Conservation (phyloP, 2,329 filamentous ascomycete species). For the Claviceps quebecensis region DNA sequence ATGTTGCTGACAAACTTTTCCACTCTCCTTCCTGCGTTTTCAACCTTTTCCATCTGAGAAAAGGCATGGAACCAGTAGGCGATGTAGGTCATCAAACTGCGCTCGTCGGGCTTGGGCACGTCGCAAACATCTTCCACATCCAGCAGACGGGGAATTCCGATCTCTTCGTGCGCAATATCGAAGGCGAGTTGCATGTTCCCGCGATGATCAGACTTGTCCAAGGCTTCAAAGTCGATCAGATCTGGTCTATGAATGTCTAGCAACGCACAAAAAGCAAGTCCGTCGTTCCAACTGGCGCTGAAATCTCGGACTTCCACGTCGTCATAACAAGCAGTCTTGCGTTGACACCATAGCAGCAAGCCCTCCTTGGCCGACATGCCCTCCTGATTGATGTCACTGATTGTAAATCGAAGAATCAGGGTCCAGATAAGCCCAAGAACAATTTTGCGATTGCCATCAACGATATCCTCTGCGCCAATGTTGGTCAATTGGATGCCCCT, state of each 20-base stretch:
- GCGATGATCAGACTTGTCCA: conserved; percentile 87
- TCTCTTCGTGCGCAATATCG: conserved; percentile 89
- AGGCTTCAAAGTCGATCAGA: conserved; percentile 86
- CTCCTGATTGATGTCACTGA: conserved; percentile 96
- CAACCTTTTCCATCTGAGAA: conserved; percentile 95
- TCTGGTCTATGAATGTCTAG: conserved; percentile 95
- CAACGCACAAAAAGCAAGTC: conserved; percentile 87
- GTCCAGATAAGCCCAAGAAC: conserved; percentile 97
- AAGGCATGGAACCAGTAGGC: conserved; percentile 99
- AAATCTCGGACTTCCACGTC: conserved; percentile 94
- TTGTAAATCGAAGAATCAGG: conserved; percentile 92
- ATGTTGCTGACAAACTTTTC: conserved; percentile 99
- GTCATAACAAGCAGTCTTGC: conserved; percentile 97
- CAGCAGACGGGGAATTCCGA: conserved; percentile 87
- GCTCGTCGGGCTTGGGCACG: conserved; percentile 88
- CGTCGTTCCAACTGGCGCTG: conserved; percentile 92
- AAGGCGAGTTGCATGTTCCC: conserved; percentile 98
- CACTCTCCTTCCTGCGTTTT: conserved; percentile 88
- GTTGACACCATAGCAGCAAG: conserved; percentile 88
- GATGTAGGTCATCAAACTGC: conserved; percentile 97
- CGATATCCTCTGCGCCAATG: conserved; percentile 94
- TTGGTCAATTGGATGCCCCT: conserved; percentile 95
- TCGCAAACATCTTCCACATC: conserved; percentile 98
- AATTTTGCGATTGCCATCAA: conserved; percentile 95
- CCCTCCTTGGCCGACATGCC: conserved; percentile 97